A percentile compares a stretch with the other conserved stretches of the same genome.
phyloP scores from a whole-genome alignment of 257 asterid species.

The Nicotiana otophora region DNA sequence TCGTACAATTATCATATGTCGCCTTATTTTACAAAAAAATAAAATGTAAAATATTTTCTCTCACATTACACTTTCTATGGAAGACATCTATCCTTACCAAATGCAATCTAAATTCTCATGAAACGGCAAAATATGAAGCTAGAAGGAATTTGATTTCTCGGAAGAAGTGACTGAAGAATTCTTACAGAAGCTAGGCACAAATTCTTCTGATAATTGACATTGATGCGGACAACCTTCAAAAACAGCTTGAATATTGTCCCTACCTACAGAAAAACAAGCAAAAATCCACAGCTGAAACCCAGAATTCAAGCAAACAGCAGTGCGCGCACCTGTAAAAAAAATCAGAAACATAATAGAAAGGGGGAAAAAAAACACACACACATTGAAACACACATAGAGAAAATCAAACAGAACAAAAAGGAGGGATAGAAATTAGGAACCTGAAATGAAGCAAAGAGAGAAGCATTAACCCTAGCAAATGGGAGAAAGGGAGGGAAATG shows the following conservation, averaged over 20 bases:
- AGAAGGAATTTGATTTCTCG: background rate
- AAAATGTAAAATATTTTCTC: no score
- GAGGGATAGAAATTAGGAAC: background rate
- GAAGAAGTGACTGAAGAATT: background rate
- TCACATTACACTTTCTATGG: background rate
- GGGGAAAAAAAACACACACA: background rate
- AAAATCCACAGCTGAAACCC: background rate
- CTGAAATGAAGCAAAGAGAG: background rate
- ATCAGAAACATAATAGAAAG: background rate
- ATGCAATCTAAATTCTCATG: background rate
- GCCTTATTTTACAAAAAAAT: background rate
- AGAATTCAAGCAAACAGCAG: background rate
- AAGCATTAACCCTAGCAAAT: background rate
- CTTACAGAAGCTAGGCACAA: background rate
- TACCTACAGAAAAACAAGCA: background rate
- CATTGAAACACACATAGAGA: background rate
- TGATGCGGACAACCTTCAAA: background rate
- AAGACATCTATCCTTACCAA: background rate
- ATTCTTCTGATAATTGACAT: background rate
- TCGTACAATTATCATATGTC: background rate
- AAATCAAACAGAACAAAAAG: background rate
- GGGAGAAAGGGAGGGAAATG: background rate
- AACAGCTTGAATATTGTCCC: background rate
- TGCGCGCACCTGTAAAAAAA: background rate
- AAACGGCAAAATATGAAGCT: background rate